Percentiles rank a stretch among this genome's conserved stretches.
phyloP scores from a whole-genome alignment of 2,329 filamentous ascomycete species.

The Colletotrichum salicis region DNA sequence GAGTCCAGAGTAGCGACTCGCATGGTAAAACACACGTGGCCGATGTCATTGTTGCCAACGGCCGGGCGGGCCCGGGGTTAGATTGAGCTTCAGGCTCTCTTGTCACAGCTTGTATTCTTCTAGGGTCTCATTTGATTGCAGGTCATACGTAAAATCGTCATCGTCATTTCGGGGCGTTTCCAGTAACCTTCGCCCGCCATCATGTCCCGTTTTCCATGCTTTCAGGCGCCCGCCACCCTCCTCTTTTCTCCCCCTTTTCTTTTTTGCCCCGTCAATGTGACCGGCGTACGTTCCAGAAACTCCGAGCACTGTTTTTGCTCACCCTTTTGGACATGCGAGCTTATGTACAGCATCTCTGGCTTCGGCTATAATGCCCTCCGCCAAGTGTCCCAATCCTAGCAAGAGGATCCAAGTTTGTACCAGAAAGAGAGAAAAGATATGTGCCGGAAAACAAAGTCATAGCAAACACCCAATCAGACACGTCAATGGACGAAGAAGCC shows the following conservation, averaged over 20 bases:
- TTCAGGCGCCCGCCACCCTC: background rate
- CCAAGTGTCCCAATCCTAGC: background rate
- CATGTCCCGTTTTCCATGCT: slow-evolving; percentile 21
- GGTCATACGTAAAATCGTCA: background rate
- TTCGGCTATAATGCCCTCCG: background rate
- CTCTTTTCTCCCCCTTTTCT: background rate
- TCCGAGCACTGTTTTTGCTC: background rate
- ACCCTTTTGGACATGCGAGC: background rate
- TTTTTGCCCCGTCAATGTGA: slow-evolving; percentile 7
- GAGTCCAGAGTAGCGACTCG: background rate
- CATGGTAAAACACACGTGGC: background rate
- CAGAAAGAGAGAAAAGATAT: background rate
- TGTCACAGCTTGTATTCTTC: background rate
- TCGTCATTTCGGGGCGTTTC: slow-evolving; percentile 32
- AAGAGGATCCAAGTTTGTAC: slow-evolving; percentile 4
- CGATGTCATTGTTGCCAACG: background rate
- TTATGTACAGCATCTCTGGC: background rate
- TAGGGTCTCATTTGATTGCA: background rate
- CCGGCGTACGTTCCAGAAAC: background rate
- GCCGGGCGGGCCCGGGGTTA: background rate
- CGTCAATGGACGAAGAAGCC: slow-evolving; percentile 57
- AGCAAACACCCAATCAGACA: background rate
- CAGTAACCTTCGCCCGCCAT: slow-evolving; percentile 9
- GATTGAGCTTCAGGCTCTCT: background rate
- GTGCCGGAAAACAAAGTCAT: slow-evolving; percentile 4